A percentile compares a stretch with the other conserved stretches of the same genome.
These are phyloP conservation scores for Monilinia laxa DNA, from an alignment of 2,329 filamentous ascomycete species.

Conservation along the genomic window DNA sequence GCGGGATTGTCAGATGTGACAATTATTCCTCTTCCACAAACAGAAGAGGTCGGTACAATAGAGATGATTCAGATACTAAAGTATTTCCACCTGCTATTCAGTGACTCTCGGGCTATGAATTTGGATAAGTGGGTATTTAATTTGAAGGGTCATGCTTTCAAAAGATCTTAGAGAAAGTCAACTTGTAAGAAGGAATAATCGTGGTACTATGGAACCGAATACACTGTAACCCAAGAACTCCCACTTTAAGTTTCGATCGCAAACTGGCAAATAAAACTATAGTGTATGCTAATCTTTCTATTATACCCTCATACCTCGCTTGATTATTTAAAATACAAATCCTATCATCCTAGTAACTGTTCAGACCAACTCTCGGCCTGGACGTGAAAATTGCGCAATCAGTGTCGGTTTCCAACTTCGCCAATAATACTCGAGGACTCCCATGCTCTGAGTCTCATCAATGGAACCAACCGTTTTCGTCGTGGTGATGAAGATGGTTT, in stretches of 20 bases:
- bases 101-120: conserved; percentile 52
- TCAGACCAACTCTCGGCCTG: conserved; percentile 8
- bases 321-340: neutral
- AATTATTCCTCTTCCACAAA: conserved; percentile 29
- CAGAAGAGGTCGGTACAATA: conserved; percentile 58
- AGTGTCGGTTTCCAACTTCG: conserved; percentile 10
- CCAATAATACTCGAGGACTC: conserved; percentile 5
- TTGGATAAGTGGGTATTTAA: conserved; percentile 59
- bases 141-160: conserved; percentile 32
- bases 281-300: neutral
- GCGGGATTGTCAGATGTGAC: conserved; percentile 45
- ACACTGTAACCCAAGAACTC: neutral
- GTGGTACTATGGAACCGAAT: neutral
- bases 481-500: neutral
- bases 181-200: neutral
- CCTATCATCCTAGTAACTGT: neutral
- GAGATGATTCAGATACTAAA: conserved; percentile 65
- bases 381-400: neutral
- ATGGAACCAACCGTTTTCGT: neutral
- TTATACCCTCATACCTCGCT: neutral
- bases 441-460: neutral
- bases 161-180: conserved; percentile 33
- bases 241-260: neutral
- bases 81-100: conserved; percentile 56
- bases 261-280: neutral